Conservation (phyloP, 2,329 filamentous ascomycete species). For the Aspergillus bombycis region DNA sequence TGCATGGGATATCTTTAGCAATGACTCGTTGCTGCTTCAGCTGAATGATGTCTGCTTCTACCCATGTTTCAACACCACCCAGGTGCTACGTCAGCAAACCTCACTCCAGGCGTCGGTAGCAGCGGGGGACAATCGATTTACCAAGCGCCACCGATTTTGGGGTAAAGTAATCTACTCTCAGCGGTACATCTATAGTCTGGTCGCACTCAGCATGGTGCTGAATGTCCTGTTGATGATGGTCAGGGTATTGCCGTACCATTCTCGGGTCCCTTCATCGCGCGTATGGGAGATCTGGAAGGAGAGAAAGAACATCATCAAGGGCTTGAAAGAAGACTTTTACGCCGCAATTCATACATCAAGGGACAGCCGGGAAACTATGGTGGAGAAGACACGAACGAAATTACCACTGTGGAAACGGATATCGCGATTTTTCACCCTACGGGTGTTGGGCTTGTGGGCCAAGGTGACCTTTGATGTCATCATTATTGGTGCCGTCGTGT, state of each 20-base stretch:
- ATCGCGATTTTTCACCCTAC: constrained; percentile 6
- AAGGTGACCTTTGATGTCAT: constrained; percentile 15
- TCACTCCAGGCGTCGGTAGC: constrained; percentile 23
- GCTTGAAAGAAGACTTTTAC: constrained; percentile 22
- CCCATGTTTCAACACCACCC: constrained; percentile 36
- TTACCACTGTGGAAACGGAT: background rate
- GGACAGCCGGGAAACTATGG: background rate
- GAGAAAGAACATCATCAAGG: constrained; percentile 22
- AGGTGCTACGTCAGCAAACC: constrained; percentile 28
- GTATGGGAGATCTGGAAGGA: constrained; percentile 29
- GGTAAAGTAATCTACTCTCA: constrained; percentile 24
- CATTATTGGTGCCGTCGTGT: constrained; percentile 23
- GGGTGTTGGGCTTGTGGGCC: constrained; percentile 17
- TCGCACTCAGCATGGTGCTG: constrained; percentile 28
- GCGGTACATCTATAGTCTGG: constrained; percentile 34
- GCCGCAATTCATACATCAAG: background rate
- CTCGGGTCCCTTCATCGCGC: constrained; percentile 29
- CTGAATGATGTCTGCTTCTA: constrained; percentile 35
- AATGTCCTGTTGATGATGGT: constrained; percentile 29
- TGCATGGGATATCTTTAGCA: constrained; percentile 33
- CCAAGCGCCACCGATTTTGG: constrained; percentile 19
- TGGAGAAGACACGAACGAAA: background rate
- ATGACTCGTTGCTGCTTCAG: constrained; percentile 21
- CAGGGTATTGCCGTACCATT: constrained; percentile 27
- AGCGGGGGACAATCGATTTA: constrained; percentile 7